These are phyloP conservation scores for Fusarium sp. DNA, from an alignment of 2,329 filamentous ascomycete species.

Conservation along the genomic window DNA sequence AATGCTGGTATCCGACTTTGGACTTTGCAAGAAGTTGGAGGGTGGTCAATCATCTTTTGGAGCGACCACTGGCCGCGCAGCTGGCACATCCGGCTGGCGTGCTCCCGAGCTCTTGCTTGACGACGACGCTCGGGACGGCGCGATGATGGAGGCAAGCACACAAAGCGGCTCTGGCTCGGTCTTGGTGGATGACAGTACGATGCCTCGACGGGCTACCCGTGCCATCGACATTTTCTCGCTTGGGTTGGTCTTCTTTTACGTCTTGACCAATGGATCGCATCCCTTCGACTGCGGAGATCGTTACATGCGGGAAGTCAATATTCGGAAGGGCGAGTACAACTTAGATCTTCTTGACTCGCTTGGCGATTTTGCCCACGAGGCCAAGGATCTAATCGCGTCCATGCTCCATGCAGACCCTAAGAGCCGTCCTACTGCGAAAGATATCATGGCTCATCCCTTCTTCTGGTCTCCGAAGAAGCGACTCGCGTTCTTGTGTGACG, in stretches of 20 bases:
- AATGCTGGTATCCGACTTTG: slow-evolving; percentile 97
- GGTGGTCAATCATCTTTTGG: slow-evolving; percentile 95
- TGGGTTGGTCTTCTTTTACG: slow-evolving; percentile 98
- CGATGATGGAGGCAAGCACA: slow-evolving; percentile 66
- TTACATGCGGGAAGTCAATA: slow-evolving; percentile 97
- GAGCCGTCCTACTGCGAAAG: slow-evolving; percentile 77
- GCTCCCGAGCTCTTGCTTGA: slow-evolving; percentile 92
- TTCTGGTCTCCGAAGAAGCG: slow-evolving; percentile 95
- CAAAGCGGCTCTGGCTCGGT: slow-evolving; percentile 74
- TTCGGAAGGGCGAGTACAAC: slow-evolving; percentile 88
- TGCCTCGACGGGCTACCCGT: slow-evolving; percentile 85
- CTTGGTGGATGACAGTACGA: slow-evolving; percentile 70
- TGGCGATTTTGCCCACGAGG: slow-evolving; percentile 88
- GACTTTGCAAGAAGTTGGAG: slow-evolving; percentile 96
- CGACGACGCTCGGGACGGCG: slow-evolving; percentile 73
- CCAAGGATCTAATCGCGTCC: slow-evolving; percentile 85
- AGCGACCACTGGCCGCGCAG: slow-evolving; percentile 92
- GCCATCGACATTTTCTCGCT: slow-evolving; percentile 98
- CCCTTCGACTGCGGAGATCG: slow-evolving; percentile 95
- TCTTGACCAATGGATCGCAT: slow-evolving; percentile 92
- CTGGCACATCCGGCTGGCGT: slow-evolving; percentile 95
- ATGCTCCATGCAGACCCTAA: slow-evolving; percentile 77
- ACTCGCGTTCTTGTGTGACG: slow-evolving; percentile 93
- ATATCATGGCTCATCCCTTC: slow-evolving; percentile 94
- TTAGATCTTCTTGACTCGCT: slow-evolving; percentile 80